Evolutionary conservation across 441 rosid genomes (phyloP).

Genomic region (Melastoma candidum): DNA sequence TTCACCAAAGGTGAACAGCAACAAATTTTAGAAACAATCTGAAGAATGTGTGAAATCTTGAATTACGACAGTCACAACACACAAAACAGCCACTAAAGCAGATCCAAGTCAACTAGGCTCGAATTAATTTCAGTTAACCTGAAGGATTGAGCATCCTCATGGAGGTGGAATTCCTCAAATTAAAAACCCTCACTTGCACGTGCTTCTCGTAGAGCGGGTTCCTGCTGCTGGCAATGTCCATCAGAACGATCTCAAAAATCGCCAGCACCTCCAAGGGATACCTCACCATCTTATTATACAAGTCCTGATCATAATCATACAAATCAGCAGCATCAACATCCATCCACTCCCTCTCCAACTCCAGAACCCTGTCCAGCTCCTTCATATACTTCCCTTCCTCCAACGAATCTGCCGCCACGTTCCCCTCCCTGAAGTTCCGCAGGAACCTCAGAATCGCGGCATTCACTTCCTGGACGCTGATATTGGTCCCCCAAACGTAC

Average conservation of each 20-base stretch:
- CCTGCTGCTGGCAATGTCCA: slow-evolving; percentile 76
- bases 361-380: slow-evolving; percentile 57
- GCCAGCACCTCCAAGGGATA: slow-evolving; percentile 92
- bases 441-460: slow-evolving; percentile 78
- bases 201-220: slow-evolving; percentile 77
- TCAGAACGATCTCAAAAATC: slow-evolving; percentile 82
- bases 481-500: slow-evolving; percentile 93
- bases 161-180: slow-evolving; percentile 64
- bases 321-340: slow-evolving; percentile 85
- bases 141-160: slow-evolving; percentile 95
- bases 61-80: not conserved
- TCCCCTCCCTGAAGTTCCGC: slow-evolving; percentile 65
- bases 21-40: slow-evolving; percentile 1
- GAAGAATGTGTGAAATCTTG: not conserved
- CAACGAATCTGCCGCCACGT: slow-evolving; percentile 28
- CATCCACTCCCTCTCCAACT: slow-evolving; percentile 81
- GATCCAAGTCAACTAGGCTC: not conserved
- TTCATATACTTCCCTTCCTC: slow-evolving; percentile 88
- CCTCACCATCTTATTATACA: slow-evolving; percentile 81
- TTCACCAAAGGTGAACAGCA: not conserved
- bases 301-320: slow-evolving; percentile 68
- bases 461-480: slow-evolving; percentile 87
- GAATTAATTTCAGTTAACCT: slow-evolving; percentile 29
- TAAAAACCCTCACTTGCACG: slow-evolving; percentile 71
- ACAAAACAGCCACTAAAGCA: not conserved